Conservation (phyloP, 306 rosid genomes). For the Quercus berberidifolia region DNA sequence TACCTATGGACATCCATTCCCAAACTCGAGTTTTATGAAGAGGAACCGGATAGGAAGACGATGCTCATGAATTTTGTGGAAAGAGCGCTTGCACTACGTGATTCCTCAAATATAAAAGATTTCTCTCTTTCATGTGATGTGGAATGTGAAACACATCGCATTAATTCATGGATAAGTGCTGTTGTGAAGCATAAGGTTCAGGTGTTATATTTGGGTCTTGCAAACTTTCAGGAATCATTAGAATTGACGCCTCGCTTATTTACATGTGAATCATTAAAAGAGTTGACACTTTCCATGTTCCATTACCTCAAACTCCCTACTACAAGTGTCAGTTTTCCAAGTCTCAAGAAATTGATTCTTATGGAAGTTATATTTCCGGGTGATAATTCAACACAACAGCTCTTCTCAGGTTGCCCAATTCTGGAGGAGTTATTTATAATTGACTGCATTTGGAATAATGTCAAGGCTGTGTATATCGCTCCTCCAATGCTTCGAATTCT, state of each 20-base stretch:
- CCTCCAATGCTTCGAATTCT: background rate
- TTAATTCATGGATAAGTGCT: background rate
- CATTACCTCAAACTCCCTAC: background rate
- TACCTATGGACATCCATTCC: background rate
- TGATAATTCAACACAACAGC: background rate
- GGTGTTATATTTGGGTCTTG: background rate
- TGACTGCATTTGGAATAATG: background rate
- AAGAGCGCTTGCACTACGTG: background rate
- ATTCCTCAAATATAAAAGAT: background rate
- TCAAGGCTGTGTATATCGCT: background rate
- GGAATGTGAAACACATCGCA: background rate
- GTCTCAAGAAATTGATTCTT: background rate
- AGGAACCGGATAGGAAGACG: background rate
- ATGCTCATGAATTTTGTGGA: background rate
- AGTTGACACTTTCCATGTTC: background rate
- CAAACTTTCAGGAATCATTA: background rate
- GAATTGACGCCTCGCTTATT: background rate
- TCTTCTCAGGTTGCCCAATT: background rate
- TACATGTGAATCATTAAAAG: background rate
- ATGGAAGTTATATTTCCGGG: background rate
- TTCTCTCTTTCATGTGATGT: background rate
- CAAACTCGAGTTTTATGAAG: background rate
- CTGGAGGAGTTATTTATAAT: background rate
- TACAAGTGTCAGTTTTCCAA: background rate
- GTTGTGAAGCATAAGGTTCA: background rate